phyloP scores from a whole-genome alignment of 169 alveolate genomes.

The Sarcocystis neurona region DNA sequence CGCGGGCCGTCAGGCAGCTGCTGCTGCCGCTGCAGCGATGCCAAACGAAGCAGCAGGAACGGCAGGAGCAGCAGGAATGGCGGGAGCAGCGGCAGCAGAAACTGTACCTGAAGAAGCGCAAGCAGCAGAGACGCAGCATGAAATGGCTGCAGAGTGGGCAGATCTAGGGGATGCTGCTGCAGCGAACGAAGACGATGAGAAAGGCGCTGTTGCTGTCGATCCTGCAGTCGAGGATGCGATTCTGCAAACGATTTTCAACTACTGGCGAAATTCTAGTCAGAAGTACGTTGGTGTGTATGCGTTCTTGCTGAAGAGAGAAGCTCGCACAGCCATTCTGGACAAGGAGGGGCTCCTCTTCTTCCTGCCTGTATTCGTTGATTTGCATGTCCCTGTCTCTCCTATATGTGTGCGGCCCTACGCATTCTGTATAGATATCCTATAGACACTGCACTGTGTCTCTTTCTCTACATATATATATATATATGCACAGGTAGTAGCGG shows the following conservation, averaged over 20 bases:
- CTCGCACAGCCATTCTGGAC: no score
- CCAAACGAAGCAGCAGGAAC: not conserved
- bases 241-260: slow-evolving; percentile 9
- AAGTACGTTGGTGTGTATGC: not conserved
- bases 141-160: not conserved
- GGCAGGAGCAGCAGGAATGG: not conserved
- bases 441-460: no score
- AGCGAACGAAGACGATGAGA: not conserved
- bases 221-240: slow-evolving; percentile 11
- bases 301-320: not conserved
- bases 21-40: not conserved
- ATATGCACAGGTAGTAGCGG: no score
- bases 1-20: not conserved
- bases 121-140: not conserved
- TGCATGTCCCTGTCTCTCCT: no score
- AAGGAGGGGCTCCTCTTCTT: no score
- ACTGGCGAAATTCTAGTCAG: slow-evolving; percentile 32
- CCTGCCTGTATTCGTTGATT: no score
- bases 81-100: not conserved
- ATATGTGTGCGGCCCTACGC: no score
- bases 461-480: no score
- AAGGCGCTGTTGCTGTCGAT: not conserved
- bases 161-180: not conserved
- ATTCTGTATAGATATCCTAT: no score
- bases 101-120: not conserved